Conservation (phyloP, 148 eudicot species). For the Rhododendron mucronatum region DNA sequence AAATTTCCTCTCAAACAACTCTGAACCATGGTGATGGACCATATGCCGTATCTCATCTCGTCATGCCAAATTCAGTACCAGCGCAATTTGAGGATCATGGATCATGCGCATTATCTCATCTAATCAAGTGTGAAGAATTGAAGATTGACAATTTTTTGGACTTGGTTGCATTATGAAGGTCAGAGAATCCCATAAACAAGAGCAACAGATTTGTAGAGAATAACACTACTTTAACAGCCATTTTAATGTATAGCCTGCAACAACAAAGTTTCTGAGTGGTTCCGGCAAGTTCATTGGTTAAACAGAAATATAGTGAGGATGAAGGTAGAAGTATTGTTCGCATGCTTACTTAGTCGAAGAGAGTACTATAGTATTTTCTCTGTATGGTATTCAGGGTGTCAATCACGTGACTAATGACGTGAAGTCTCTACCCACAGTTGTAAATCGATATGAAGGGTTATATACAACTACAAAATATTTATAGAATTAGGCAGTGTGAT, state of each 20-base stretch:
- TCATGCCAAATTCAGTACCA: background rate
- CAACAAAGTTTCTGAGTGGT: background rate
- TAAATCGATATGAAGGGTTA: background rate
- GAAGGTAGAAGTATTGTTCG: background rate
- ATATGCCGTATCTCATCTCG: background rate
- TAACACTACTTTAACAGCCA: background rate
- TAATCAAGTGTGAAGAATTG: background rate
- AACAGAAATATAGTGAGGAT: background rate
- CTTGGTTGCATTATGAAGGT: background rate
- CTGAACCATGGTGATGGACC: constrained; percentile 66
- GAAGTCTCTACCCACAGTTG: background rate
- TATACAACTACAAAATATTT: background rate
- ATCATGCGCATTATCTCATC: background rate
- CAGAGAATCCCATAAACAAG: background rate
- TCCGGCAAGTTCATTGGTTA: background rate
- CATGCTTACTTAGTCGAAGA: background rate
- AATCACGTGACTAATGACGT: background rate
- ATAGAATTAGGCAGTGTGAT: background rate
- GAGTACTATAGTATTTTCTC: background rate
- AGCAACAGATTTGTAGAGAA: background rate
- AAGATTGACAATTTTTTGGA: background rate
- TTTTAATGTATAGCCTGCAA: background rate
- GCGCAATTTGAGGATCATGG: background rate
- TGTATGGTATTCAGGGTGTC: background rate
- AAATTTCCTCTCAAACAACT: constrained; percentile 39